Evolutionary conservation across 352 stramenopile species (phyloP), one percentile per base, ranked within the genome.

Genomic region (Phytophthora quininea): DNA sequence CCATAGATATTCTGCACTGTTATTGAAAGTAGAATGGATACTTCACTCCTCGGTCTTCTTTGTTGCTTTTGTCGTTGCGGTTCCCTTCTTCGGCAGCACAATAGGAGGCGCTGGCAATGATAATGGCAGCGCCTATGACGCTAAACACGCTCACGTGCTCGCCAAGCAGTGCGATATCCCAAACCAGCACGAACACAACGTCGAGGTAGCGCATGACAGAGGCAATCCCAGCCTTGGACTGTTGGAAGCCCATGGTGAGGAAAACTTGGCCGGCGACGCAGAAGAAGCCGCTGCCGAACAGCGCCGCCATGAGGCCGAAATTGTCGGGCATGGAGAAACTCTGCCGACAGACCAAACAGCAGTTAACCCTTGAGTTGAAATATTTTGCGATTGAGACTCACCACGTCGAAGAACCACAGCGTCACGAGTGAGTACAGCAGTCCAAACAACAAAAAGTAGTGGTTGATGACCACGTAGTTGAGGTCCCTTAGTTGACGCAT

Each of bases 171-270:
- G 77, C 35, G 3, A 71, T 60, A 58, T 93, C 83, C 78, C 79
- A 91, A 60, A 92, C 63, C 59, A 93, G 82, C 8, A 91, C 82
- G 52, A 77, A 92, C 27, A 91, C 83, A 10, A 93, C 83, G 54
- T 91, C 85, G 15, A 91, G 58, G 64, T 91, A 91, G 37, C 86
- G 83, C 83, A 92, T 90, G 51, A 92, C 79, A 24, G 82, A 91
- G 1, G 86, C 86, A 27, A 91, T 86, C 19, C 83, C 83, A 1
- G 81, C 80, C 48, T 91, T 92, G 30, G 89, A 84, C n/a, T 88
- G 69, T 62, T 93, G 86, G 53, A 93, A 92, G 7, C 86, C 86
- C 48, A 83, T 84, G 3, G 86, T 93, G 29, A 93, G 64, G 49
- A 88, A 81, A 15, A 90, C 55, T 53, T 92, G 83, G 3, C 81